A percentile compares a stretch with the other conserved stretches of the same genome.
phyloP scores from a whole-genome alignment of 2,329 filamentous ascomycete genomes.

The Aspergillus vadensis region DNA sequence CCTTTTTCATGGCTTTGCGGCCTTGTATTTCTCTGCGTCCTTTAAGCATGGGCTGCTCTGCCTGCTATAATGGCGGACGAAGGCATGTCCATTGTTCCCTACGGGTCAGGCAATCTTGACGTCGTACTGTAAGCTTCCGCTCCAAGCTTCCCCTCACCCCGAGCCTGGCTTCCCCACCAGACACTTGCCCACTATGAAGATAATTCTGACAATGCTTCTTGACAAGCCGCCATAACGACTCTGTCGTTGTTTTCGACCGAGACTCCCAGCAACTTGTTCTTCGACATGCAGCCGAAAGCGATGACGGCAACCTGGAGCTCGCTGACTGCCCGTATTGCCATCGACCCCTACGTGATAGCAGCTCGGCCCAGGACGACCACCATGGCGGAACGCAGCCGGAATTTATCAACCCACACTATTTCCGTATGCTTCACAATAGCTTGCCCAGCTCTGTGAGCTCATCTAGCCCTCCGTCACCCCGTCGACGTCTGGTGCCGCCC shows the following conservation, averaged over 20 bases:
- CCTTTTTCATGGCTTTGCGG: conserved; percentile 3
- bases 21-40: conserved; percentile 10
- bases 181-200: neutral
- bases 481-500: conserved; percentile 50
- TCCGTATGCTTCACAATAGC: conserved; percentile 79
- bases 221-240: conserved; percentile 82
- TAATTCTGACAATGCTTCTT: conserved; percentile 18
- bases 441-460: conserved; percentile 51
- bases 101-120: conserved; percentile 45
- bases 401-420: conserved; percentile 91
- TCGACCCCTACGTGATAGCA: conserved; percentile 63
- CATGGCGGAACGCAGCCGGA: conserved; percentile 52
- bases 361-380: conserved; percentile 40
- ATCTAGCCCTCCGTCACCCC: conserved; percentile 51
- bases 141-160: neutral
- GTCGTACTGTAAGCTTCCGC: conserved; percentile 46
- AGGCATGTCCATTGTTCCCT: conserved; percentile 48
- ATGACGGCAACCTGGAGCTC: conserved; percentile 56
- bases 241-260: conserved; percentile 87
- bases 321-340: conserved; percentile 89
- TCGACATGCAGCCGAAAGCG: conserved; percentile 57
- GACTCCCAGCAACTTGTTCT: conserved; percentile 83
- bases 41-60: conserved; percentile 18
- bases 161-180: neutral
- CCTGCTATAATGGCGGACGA: conserved; percentile 37